Conservation (phyloP, 345 rosid species). For the Rhodamnia argentea region DNA sequence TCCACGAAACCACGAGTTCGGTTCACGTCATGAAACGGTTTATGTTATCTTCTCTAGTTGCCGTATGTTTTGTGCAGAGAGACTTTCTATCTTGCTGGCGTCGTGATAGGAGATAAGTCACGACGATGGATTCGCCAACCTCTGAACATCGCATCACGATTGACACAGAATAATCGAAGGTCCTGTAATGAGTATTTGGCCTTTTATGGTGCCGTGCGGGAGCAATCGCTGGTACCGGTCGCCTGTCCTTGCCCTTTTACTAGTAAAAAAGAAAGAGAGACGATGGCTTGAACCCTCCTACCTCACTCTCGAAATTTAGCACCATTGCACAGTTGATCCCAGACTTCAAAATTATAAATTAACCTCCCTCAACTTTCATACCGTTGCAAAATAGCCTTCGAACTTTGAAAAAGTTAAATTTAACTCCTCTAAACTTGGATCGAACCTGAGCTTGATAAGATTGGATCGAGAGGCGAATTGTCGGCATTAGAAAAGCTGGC, state of each 20-base stretch:
- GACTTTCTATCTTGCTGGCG: rapidly evolving
- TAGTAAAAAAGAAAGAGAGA: too few species aligned
- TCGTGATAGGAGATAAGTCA: not conserved
- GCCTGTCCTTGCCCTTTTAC: too few species aligned
- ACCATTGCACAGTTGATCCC: too few species aligned
- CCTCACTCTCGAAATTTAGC: too few species aligned
- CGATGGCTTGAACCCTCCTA: too few species aligned
- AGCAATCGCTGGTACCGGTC: too few species aligned
- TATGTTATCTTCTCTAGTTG: not conserved
- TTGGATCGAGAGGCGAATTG: not conserved
- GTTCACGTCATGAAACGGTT: rapidly evolving
- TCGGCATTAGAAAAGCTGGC: not conserved
- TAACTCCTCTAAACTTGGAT: not conserved
- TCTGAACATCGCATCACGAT: not conserved
- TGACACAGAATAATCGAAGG: not conserved
- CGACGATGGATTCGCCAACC: rapidly evolving
- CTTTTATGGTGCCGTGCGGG: not conserved
- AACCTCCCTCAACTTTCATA: too few species aligned
- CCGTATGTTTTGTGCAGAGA: too few species aligned
- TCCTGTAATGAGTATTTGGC: rapidly evolving
- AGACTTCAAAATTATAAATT: too few species aligned
- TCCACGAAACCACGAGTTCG: not conserved
- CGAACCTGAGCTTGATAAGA: not conserved
- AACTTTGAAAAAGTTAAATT: too few species aligned
- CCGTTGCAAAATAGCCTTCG: too few species aligned